A percentile compares a stretch with the other conserved stretches of the same genome.
These are phyloP conservation scores for Hyphopichia pseudoburtonii DNA, from an alignment of 1,139 yeast genomes.

Conservation along the genomic window DNA sequence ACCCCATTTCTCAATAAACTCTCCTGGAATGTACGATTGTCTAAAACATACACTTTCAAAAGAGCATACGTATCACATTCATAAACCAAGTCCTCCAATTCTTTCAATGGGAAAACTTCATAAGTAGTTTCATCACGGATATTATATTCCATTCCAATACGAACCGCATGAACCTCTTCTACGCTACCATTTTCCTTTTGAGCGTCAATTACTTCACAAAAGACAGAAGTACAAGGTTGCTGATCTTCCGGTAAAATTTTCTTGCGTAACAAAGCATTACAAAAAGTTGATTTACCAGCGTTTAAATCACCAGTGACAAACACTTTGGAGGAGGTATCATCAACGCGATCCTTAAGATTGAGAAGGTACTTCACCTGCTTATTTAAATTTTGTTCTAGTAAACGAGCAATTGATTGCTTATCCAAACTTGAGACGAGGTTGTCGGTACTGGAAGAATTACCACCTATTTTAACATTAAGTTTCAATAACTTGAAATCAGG, in stretches of 20 bases:
- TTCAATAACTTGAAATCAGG: slow-evolving; percentile 61
- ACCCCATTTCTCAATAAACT: slow-evolving; percentile 86
- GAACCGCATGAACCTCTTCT: slow-evolving; percentile 96
- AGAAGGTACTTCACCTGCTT: slow-evolving; percentile 66
- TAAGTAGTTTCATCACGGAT: slow-evolving; percentile 66
- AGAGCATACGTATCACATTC: slow-evolving; percentile 71
- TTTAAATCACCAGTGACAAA: slow-evolving; percentile 96
- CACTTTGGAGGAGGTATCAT: slow-evolving; percentile 90
- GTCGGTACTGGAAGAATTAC: slow-evolving; percentile 27
- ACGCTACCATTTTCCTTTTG: slow-evolving; percentile 62
- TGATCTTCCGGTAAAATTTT: slow-evolving; percentile 91
- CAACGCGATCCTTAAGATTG: slow-evolving; percentile 80
- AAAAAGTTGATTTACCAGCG: slow-evolving; percentile 94
- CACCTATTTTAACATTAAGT: slow-evolving; percentile 63
- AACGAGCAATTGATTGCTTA: slow-evolving; percentile 60
- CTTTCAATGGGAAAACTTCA: slow-evolving; percentile 51
- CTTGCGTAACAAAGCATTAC: slow-evolving; percentile 83
- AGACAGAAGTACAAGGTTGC: slow-evolving; percentile 96
- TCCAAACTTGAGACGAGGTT: slow-evolving; percentile 57
- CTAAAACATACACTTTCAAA: slow-evolving; percentile 80
- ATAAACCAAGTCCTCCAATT: slow-evolving; percentile 69
- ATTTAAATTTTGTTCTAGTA: slow-evolving; percentile 62
- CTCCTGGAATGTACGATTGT: slow-evolving; percentile 64
- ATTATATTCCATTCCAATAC: slow-evolving; percentile 58
- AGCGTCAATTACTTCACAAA: slow-evolving; percentile 91